These are phyloP conservation scores for Iberis pinnata DNA, from an alignment of 345 rosid species.

Conservation along the genomic window DNA sequence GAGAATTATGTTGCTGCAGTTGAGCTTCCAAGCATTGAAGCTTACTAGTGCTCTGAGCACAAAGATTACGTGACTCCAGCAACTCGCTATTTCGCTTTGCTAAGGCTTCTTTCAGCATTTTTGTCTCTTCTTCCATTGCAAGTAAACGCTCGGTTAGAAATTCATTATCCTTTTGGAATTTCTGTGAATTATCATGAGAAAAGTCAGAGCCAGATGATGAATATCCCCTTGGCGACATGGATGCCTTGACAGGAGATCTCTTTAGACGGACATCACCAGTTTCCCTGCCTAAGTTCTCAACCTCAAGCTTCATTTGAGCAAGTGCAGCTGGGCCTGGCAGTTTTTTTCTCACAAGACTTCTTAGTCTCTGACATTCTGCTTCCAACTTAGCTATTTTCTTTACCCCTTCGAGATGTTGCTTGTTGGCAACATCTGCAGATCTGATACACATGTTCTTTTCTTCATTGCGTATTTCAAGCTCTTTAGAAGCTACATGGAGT, in stretches of 20 bases:
- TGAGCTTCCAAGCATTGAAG: conserved; percentile 75
- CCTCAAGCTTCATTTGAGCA: conserved; percentile 96
- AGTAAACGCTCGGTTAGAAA: conserved; percentile 71
- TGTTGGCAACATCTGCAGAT: conserved; percentile 85
- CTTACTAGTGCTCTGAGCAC: conserved; percentile 68
- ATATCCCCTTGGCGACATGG: conserved; percentile 39
- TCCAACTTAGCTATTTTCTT: conserved; percentile 90
- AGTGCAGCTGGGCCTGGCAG: conserved; percentile 98
- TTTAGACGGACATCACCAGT: conserved; percentile 55
- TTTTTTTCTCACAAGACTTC: conserved; percentile 88
- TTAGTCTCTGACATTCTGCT: conserved; percentile 86
- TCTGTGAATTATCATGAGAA: conserved; percentile 54
- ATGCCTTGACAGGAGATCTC: conserved; percentile 61
- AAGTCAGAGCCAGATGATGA: conserved; percentile 44
- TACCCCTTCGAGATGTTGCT: conserved; percentile 81
- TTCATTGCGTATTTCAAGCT: conserved; percentile 88
- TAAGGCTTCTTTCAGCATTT: conserved; percentile 93
- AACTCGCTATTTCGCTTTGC: conserved; percentile 87
- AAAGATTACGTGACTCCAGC: conserved; percentile 76
- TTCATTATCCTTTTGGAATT: conserved; percentile 69
- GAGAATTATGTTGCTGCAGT: conserved; percentile 42
- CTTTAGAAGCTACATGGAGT: conserved; percentile 64
- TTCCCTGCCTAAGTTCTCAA: conserved; percentile 76
- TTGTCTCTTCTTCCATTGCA: conserved; percentile 88
- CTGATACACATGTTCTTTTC: conserved; percentile 93